phyloP scores from a whole-genome alignment of 169 alveolate genomes.

The Cryptosporidium ryanae region DNA sequence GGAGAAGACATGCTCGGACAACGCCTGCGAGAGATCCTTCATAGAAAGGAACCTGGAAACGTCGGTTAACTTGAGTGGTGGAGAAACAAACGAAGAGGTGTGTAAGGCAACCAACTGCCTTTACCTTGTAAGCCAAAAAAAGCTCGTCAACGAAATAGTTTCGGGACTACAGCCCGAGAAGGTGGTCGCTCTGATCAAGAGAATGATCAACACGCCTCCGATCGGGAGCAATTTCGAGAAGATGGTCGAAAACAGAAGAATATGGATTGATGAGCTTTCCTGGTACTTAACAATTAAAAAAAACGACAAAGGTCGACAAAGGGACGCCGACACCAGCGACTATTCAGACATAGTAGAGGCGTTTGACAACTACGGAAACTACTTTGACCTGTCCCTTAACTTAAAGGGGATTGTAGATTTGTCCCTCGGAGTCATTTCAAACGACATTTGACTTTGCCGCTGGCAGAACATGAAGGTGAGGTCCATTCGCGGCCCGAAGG shows the following conservation, averaged over 20 bases:
- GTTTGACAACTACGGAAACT: neutral
- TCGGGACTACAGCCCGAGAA: neutral
- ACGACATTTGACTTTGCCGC: neutral
- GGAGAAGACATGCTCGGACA: conserved; percentile 4
- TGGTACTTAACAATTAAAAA: conserved; percentile 34
- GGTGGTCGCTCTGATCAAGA: neutral
- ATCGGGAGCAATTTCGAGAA: conserved; percentile 27
- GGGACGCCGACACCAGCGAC: neutral
- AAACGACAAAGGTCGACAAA: neutral
- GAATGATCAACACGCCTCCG: conserved; percentile 47
- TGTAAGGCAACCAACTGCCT: conserved; percentile 20
- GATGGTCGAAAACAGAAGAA: conserved; percentile 26
- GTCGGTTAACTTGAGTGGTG: neutral
- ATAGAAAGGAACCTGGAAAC: conserved; percentile 19
- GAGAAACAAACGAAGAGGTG: neutral
- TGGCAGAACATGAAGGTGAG: neutral
- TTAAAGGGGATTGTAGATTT: conserved; percentile 37
- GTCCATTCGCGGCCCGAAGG: too few species aligned
- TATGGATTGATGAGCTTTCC: conserved; percentile 47
- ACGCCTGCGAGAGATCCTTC: conserved; percentile 4
- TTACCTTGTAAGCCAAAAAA: conserved; percentile 41
- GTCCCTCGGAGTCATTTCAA: conserved; percentile 4
- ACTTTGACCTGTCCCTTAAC: conserved; percentile 14
- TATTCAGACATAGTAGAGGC: conserved; percentile 1
- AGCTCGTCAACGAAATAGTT: conserved; percentile 8